phyloP scores from a whole-genome alignment of 2,329 filamentous ascomycete genomes.

The Fusarium hostae region DNA sequence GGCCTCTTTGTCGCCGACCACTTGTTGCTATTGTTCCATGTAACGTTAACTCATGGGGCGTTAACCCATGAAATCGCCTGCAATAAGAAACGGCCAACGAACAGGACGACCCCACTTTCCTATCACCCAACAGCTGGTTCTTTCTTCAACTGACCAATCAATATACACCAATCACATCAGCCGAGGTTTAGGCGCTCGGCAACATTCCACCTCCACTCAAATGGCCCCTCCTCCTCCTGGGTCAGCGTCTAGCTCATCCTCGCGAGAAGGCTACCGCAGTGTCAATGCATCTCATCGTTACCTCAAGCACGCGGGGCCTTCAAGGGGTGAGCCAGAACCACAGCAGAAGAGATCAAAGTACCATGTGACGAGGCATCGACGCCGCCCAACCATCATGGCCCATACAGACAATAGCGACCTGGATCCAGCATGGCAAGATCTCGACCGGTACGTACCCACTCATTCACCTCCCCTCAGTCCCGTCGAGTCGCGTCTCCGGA shows the following conservation, averaged over 20 bases:
- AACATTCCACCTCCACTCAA: constrained; percentile 32
- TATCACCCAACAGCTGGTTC: background rate
- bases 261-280: constrained; percentile 30
- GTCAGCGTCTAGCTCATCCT: constrained; percentile 41
- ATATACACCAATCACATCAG: constrained; percentile 4
- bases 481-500: constrained; percentile 9
- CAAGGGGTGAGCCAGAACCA: constrained; percentile 31
- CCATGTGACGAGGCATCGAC: constrained; percentile 43
- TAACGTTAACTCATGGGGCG: constrained; percentile 45
- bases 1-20: constrained; percentile 4
- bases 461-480: constrained; percentile 10
- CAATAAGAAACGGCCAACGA: constrained; percentile 30
- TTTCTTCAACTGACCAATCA: constrained; percentile 33
- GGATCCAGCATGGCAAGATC: constrained; percentile 78
- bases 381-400: constrained; percentile 51
- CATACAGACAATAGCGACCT: constrained; percentile 48
- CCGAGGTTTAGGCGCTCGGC: constrained; percentile 43
- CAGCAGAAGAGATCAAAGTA: constrained; percentile 38
- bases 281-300: constrained; percentile 47
- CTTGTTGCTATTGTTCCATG: constrained; percentile 36
- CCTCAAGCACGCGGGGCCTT: constrained; percentile 43
- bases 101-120: constrained; percentile 20
- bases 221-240: constrained; percentile 42
- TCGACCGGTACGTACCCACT: constrained; percentile 72
- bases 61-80: constrained; percentile 14